Evolutionary conservation across 2,329 filamentous ascomycete species (phyloP), one percentile per base, ranked within the genome.

Genomic region (Sporothrix pallida): DNA sequence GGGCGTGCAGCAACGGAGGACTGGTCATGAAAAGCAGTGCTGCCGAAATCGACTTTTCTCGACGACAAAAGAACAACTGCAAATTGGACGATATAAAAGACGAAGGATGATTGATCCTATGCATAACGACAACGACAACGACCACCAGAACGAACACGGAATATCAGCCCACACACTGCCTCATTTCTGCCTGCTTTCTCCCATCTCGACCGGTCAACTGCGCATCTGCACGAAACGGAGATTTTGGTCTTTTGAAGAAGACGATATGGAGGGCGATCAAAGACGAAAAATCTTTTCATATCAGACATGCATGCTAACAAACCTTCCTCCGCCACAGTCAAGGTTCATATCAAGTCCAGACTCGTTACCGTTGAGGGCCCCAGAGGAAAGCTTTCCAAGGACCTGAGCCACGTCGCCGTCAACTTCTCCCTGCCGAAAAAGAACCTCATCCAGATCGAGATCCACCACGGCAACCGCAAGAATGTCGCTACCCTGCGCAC

Each of bases 401-500:
- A 98, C 86, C 92, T 99, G 80, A 93, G 92, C 86, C 96, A 99
- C 87, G 87, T 99, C 83, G 92, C 95, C 80, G 95, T 99, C 87
- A 96, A 92, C 88, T 99, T 99, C 91, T 91, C 92, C 80, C 89
- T 92, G 85, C 92, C 94, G 82, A 89, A 91, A 88, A 92, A 93
- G 88, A 89, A 93, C 86, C 83, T 92, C 81, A 95, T 99, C 89
- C 92, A 93, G 83, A 98, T 99, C 83, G 94, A 98, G 88, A 93
- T 99, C 83, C 97, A 99, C 92, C 96, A 99, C 87, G 96, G 96
- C 84, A 90, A 89, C 83, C 94, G 96, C 88, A 99, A 99, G 92
- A 95, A 94, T 85, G 93, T 99, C 83, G 96, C 96, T 83, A 93
- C 95, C 80, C 94, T 99, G 86, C 94, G 96, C 82, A 99, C 96